Evolutionary conservation across 495 filamentous ascomycete species (phyloP), one percentile per base, ranked within the genome.

Genomic region (Neurospora sublineolata): DNA sequence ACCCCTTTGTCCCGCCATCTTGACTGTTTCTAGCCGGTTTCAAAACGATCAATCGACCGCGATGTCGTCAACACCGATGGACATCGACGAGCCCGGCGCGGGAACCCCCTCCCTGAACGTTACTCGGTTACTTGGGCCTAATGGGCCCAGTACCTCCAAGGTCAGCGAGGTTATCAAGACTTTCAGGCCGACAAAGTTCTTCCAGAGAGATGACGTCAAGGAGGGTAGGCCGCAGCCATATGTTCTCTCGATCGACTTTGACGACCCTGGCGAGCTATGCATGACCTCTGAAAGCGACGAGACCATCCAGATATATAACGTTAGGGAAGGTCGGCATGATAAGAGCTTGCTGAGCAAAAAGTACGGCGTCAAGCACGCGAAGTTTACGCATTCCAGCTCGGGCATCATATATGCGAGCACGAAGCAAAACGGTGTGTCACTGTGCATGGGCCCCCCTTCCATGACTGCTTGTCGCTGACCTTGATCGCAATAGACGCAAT

Each of bases 391-490:
- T 74, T 90, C 93, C 73, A 88, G 90, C 70, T 90, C 89, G 11
- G 91, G 90, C 80, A 91, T 99, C 72, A 91, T 98, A 38, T 97
- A 99, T 77, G 93, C 96, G 44, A 95, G 92, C 78, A 98, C 95
- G 4, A 97, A 97, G 76, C 88, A 93, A 58, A 96, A 99, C 76
- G 90, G 89, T 91, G 83, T 27, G 80, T 30, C 11, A 20, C 30
- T 67, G 67, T 40, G 30, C 23, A 52, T 37, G n/a, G 41, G 5
- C 20, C 23, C 6, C 40, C 64, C 60, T 37, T 60, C 18, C 27
- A 68, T 16, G 60, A 20, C 67, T 60, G 44, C 37, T 27, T 64
- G 14, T 33, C 23, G 39, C 41, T 68, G 69, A 70, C 58, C 76
- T 79, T 30, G 79, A 67, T 70, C 37, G 38, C 18, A 38, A 41